Evolutionary conservation across 805 yeast genomes (phyloP).

Genomic region (Candida coquimbonensis): DNA sequence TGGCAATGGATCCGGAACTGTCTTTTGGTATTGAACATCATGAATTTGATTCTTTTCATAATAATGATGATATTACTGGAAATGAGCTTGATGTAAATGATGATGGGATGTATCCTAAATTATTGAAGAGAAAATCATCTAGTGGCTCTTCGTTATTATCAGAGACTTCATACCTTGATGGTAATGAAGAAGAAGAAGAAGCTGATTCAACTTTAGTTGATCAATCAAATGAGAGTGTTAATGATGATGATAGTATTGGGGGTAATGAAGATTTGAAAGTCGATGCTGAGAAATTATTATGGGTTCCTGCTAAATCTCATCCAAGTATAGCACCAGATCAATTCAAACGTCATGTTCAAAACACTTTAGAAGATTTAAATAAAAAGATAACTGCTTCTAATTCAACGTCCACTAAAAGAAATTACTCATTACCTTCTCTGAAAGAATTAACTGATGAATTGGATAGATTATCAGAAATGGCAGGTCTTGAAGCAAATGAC

Average conservation of each 20-base stretch:
- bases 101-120: constrained; percentile 3
- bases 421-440: constrained; percentile 48
- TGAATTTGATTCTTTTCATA: constrained; percentile 22
- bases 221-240: background rate
- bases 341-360: constrained; percentile 58
- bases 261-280: constrained; percentile 15
- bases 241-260: background rate
- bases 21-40: constrained; percentile 35
- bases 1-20: constrained; percentile 63
- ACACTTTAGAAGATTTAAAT: constrained; percentile 25
- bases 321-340: constrained; percentile 95
- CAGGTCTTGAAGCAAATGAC: constrained; percentile 72
- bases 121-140: constrained; percentile 9
- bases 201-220: constrained; percentile 9
- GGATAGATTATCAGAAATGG: constrained; percentile 64
- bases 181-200: constrained; percentile 1
- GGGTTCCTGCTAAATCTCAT: constrained; percentile 96
- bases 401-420: constrained; percentile 1
- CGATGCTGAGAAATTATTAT: constrained; percentile 48
- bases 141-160: constrained; percentile 14
- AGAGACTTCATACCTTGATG: constrained; percentile 3
- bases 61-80: background rate
- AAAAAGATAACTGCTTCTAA: constrained; percentile 6
- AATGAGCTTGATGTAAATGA: background rate
- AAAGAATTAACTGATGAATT: constrained; percentile 70